A percentile compares a stretch with the other conserved stretches of the same genome.
Conservation (phyloP, 78 protist genomes). For the Protostelium mycophagum region DNA sequence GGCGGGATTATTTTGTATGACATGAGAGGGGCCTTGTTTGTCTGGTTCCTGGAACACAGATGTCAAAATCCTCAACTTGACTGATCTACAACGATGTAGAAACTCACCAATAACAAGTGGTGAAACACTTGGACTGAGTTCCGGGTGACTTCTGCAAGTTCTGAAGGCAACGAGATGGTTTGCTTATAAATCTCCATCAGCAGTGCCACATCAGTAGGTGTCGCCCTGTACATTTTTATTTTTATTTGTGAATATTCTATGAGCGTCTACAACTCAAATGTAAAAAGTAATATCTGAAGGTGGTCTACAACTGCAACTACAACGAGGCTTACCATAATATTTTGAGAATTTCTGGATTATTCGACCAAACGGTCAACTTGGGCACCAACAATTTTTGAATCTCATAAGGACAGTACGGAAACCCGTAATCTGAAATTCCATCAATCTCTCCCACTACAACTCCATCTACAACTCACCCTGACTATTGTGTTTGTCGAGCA, state of each 20-base stretch:
- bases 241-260: too few species aligned
- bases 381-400: neutral
- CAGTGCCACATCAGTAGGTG: neutral
- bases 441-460: too few species aligned
- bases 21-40: neutral
- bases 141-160: neutral
- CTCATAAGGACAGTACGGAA: neutral
- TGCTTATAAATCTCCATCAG: neutral
- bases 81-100: too few species aligned
- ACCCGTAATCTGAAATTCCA: neutral
- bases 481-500: neutral
- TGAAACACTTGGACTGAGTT: neutral
- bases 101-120: neutral
- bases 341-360: neutral
- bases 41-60: too few species aligned
- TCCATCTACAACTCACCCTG: too few species aligned
- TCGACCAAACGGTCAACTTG: neutral
- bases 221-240: neutral
- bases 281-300: too few species aligned
- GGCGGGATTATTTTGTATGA: neutral
- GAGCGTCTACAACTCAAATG: too few species aligned
- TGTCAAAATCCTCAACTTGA: too few species aligned
- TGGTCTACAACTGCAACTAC: neutral
- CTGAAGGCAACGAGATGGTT: neutral
- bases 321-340: neutral